These are phyloP conservation scores for Phyllachora maydis DNA, from an alignment of 2,329 filamentous ascomycete genomes.

Conservation along the genomic window DNA sequence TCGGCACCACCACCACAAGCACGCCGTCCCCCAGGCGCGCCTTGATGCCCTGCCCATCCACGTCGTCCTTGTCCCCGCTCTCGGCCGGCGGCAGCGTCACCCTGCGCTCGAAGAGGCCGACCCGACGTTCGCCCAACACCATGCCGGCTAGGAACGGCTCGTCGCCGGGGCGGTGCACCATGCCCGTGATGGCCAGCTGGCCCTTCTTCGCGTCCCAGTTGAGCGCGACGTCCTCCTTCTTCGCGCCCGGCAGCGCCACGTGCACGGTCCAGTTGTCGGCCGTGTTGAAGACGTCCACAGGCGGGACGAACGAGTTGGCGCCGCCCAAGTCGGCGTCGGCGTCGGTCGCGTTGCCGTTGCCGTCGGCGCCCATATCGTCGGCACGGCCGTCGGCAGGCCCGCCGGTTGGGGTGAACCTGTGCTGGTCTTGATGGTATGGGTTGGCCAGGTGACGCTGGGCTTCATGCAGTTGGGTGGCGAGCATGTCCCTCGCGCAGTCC, in stretches of 20 bases:
- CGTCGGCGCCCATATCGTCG: conserved; percentile 4
- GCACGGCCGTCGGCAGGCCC: conserved; percentile 7
- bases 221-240: conserved; percentile 57
- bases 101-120: conserved; percentile 55
- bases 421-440: too few relatives aligned
- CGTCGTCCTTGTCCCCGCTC: conserved; percentile 29
- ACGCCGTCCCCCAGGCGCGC: conserved; percentile 67
- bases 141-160: conserved; percentile 47
- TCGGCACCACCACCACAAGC: conserved; percentile 56
- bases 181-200: conserved; percentile 46
- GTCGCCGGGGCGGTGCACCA: conserved; percentile 51
- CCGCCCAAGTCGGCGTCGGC: conserved; percentile 8
- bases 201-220: conserved; percentile 54
- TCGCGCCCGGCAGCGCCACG: conserved; percentile 51
- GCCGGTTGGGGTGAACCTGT: too few relatives aligned
- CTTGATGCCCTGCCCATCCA: conserved; percentile 47
- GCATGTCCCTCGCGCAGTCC: too few relatives aligned
- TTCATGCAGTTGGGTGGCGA: too few relatives aligned
- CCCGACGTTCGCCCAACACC: conserved; percentile 42
- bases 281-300: conserved; percentile 60
- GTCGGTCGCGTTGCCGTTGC: too few relatives aligned
- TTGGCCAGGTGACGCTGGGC: too few relatives aligned
- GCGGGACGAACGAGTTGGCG: conserved; percentile 32
- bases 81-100: conserved; percentile 36
- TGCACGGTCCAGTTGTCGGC: conserved; percentile 42